Evolutionary conservation across 2,329 filamentous ascomycete genomes (phyloP), one percentile per base, ranked within the genome.

Genomic region (Zymoseptoria brevis): DNA sequence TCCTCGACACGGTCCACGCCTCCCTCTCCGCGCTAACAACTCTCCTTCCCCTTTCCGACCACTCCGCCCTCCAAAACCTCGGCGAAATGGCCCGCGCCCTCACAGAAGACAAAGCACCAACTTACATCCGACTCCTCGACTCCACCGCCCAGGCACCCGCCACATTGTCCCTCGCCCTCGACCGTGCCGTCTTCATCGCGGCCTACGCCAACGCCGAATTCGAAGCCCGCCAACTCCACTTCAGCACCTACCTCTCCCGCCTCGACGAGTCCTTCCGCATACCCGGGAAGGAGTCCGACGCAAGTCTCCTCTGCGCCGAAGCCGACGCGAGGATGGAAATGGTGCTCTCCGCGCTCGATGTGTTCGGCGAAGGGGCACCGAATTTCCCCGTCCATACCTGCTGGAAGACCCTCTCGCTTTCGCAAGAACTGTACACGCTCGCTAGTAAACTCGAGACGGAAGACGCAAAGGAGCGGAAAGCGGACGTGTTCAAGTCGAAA

Each of bases 1-100:
- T 90, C 6, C 75, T 89, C 1, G 87, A 90, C 61, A 89, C 86
- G 0, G 79, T 85, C 13, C 77, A 87, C 30, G 85, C 86, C 4
- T 83, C 87, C 62, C 72, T 89, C 0, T 71, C 69, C 4, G 73
- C 76, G 13, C 64, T 80, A n/a, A 75, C 75, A 0, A 74, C 73
- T 0, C 70, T 80, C 2, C 55, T 83, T 75, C 65, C 81, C 74
- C 53, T 79, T 78, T 69, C 82, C 75, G 59, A 80, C 73, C 49
- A 75, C 80, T 56, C 71, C 77, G 66, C 79, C 64, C 59, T 80
- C 67, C 55, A 76, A 71, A 67, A 73, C 67, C 74, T 87, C 16
- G 77, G 80, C n/a, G 81, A 82, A 74, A 79, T 84, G 56, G 81
- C 84, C 59, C 78, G 85, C 63, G 79, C 81, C 59, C 75, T 86